A percentile compares a stretch with the other conserved stretches of the same genome.
Conservation (phyloP, 768 basidiomycete genomes). For the Mycena metata region DNA sequence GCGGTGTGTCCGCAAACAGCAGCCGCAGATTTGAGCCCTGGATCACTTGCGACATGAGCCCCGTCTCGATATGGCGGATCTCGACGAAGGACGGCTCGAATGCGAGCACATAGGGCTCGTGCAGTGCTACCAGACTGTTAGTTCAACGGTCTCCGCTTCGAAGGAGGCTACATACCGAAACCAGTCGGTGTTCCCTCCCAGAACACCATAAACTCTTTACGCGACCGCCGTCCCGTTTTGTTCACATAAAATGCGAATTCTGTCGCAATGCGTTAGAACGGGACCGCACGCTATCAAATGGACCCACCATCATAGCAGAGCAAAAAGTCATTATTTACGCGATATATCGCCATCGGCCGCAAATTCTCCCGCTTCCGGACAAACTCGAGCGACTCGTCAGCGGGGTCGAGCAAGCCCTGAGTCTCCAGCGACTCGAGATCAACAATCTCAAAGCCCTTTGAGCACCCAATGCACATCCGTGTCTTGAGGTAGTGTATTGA, state of each 20-base stretch:
- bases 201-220: constrained; percentile 93
- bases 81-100: constrained; percentile 98
- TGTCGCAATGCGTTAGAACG: constrained; percentile 49
- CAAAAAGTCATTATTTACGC: constrained; percentile 96
- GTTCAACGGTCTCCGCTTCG: background rate
- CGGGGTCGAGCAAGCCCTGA: constrained; percentile 94
- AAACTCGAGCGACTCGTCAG: constrained; percentile 92
- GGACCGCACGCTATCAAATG: background rate
- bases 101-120: constrained; percentile 96
- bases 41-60: constrained; percentile 93
- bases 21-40: constrained; percentile 92
- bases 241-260: constrained; percentile 99
- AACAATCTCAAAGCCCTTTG: constrained; percentile 98
- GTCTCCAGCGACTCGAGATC: constrained; percentile 98
- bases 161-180: constrained; percentile 78
- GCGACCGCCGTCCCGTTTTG: constrained; percentile 92
- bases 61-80: constrained; percentile 95
- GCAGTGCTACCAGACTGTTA: constrained; percentile 72
- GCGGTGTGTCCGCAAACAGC: constrained; percentile 94
- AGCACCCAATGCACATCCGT: constrained; percentile 96
- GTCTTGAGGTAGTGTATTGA: constrained; percentile 99
- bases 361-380: constrained; percentile 91
- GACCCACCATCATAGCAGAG: constrained; percentile 94
- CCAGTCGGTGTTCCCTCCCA: constrained; percentile 97
- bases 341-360: constrained; percentile 95